These are phyloP conservation scores for Phialemonium atrogriseum DNA, from an alignment of 2,329 filamentous ascomycete species.

Conservation along the genomic window DNA sequence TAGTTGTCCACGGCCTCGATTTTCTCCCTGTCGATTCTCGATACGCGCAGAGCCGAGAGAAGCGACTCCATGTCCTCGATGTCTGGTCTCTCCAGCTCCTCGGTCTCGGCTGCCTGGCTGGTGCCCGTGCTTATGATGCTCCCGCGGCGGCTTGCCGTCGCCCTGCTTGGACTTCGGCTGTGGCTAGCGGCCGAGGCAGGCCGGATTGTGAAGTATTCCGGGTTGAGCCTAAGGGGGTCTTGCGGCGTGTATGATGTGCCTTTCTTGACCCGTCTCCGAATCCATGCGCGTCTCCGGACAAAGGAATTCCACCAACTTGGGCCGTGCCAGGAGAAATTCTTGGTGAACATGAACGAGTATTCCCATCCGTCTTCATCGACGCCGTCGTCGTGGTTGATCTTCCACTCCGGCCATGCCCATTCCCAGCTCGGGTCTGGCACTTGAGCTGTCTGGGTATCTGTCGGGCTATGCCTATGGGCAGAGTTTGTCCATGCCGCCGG, in stretches of 20 bases:
- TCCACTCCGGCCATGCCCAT: constrained; percentile 69
- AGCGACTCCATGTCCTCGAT: constrained; percentile 60
- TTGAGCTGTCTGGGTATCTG: constrained; percentile 74
- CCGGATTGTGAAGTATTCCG: constrained; percentile 74
- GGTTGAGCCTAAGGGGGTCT: constrained; percentile 59
- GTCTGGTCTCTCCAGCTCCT: constrained; percentile 47
- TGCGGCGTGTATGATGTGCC: constrained; percentile 29
- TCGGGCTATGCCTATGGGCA: constrained; percentile 51
- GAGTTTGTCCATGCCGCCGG: constrained; percentile 79
- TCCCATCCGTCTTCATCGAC: constrained; percentile 92
- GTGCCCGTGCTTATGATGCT: constrained; percentile 31
- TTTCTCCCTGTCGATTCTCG: constrained; percentile 83
- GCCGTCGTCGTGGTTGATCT: constrained; percentile 62
- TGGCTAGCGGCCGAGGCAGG: constrained; percentile 32
- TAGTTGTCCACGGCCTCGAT: constrained; percentile 77
- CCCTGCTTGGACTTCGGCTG: constrained; percentile 29
- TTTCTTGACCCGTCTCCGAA: constrained; percentile 67
- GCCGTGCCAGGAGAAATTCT: constrained; percentile 74
- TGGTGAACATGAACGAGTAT: constrained; percentile 82
- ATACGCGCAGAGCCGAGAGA: constrained; percentile 56
- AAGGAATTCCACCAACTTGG: constrained; percentile 92
- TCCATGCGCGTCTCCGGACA: constrained; percentile 84
- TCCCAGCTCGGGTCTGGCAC: constrained; percentile 93
- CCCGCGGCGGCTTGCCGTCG: constrained; percentile 16
- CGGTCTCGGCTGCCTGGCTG: constrained; percentile 17